Evolutionary conservation across 805 yeast species (phyloP), one percentile per base, ranked within the genome.

Genomic region (Metschnikowia cerradonensis): DNA sequence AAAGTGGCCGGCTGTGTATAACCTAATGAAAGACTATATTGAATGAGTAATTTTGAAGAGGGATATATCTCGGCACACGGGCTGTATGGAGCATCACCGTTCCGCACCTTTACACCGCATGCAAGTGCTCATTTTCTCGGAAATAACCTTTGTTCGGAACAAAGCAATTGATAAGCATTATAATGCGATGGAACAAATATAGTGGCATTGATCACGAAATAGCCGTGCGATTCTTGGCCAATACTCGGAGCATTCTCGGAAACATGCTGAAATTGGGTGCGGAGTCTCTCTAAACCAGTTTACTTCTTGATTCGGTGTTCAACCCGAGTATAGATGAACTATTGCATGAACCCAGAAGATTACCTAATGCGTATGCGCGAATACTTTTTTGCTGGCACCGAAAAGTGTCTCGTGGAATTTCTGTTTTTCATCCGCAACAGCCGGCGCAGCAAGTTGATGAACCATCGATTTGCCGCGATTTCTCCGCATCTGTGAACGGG

Each of bases 31-130:
- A 31, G 23, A 41, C 36, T 42, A 34, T 14, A 20, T 33, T 20
- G n/a, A 32, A 23, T 20, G 37, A 33, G 32, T 20, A 42, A n/a
- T 14, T 15, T 42, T 32, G 22, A 20, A 42, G 17, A 11, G 31
- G 38, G 45, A 33, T 40, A 15, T 30, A 40, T 33, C 45, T 42
- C 45, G 45, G 45, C 37, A 42, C 37, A 32, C 45, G 45, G 45
- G 23, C 33, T 14, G 33, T 23, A 42, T 41, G 45, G 45, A 33
- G 13, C 15, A 42, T 42, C 32, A 42, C 38, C 45, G 45, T 32
- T 42, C 45, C 38, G 45, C 45, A 42, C 33, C 43, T 14, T 33
- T 23, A 33, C 45, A 33, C 45, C 31, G 30, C n/a, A 42, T 32
- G 45, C 45, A 33, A 42, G 38, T 20, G 36, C 45, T 13, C 44